A percentile compares a stretch with the other conserved stretches of the same genome.
These are phyloP conservation scores for Xylariaceae sp. DNA, from an alignment of 2,329 filamentous ascomycete genomes.

Conservation along the genomic window DNA sequence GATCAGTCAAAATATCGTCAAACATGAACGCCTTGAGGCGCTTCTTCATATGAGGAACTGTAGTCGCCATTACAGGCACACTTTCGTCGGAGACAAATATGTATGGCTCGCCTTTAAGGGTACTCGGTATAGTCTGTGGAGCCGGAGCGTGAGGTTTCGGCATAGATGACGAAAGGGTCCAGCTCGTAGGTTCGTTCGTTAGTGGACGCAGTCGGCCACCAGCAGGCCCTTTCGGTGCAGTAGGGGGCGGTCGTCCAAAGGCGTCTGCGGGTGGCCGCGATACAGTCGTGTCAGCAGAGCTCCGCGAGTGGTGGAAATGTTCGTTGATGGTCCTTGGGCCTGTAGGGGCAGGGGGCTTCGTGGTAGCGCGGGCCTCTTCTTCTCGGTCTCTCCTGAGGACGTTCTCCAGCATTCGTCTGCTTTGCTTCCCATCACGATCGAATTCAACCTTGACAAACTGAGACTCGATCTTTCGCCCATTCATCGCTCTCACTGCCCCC, in stretches of 20 bases:
- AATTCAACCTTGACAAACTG: constrained; percentile 77
- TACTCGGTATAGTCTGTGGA: constrained; percentile 60
- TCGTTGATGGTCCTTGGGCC: constrained; percentile 30
- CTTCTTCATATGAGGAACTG: constrained; percentile 85
- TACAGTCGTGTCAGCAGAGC: constrained; percentile 7
- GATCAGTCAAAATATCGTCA: constrained; percentile 78
- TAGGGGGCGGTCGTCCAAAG: constrained; percentile 66
- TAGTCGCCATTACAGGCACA: constrained; percentile 82
- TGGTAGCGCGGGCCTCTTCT: constrained; percentile 42
- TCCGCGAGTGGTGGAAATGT: constrained; percentile 12
- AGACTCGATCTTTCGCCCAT: constrained; percentile 75
- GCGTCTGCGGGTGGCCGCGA: constrained; percentile 37
- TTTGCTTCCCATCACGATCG: constrained; percentile 83
- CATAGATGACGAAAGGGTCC: constrained; percentile 36
- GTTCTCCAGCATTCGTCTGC: constrained; percentile 71
- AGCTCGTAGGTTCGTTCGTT: constrained; percentile 32
- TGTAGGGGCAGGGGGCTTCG: constrained; percentile 21
- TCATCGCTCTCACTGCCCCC: constrained; percentile 71
- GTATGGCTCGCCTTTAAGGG: constrained; percentile 77
- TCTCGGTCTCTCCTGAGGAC: constrained; percentile 66
- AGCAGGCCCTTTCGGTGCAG: constrained; percentile 82
- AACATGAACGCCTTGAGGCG: constrained; percentile 79
- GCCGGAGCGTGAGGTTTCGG: constrained; percentile 57
- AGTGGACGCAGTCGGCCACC: constrained; percentile 42
- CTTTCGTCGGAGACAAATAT: constrained; percentile 84